Base-by-base conservation (phyloP, 768 basidiomycete species). In the Kwoniella mangroviensis region DNA sequence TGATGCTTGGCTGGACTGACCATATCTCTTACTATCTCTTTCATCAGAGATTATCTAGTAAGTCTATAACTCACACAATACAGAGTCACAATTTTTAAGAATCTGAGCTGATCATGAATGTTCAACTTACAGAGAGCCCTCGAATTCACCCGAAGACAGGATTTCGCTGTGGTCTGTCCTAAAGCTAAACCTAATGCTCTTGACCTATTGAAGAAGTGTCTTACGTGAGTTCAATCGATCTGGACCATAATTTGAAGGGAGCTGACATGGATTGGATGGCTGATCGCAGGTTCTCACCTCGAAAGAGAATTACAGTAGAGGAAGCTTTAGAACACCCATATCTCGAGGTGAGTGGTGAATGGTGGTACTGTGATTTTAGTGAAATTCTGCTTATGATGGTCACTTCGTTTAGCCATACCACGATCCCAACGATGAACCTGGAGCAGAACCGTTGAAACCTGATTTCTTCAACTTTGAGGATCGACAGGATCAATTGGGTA, bases 301-400 rank as follows among this genome's bases (percentile, higher is more conserved):
- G 89, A 79, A 88, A 91, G 79, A 87, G 96, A 17, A 91, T 98
- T 69, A 92, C 92, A 72, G 94, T 92, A 13, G 89, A 90, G 52
- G 90, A 94, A 69, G 93, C 93, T 0, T 85, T 98, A 63, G 87
- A 88, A 70, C 96, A 98, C 84, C 93, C 94, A 0, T 97, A 97
- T 82, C 86, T 96, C 26, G 88, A 89, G 85, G 92, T 81, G 43
- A 69, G 78, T 71, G 22, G 17, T 34, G 3, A 6, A 4, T 40
- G 13, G 17, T 40, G 1, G 58, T 53, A 19, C 15, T 73, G 6
- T 13, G n/a, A 40, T 9, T 56, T 40, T 2, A 45, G 21, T 6
- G 43, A 12, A 19, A 19, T 45, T 12, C 43, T 45, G 43, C 56
- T 64, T 43, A 19, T 53, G 22, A 22, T 65, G 42, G 86, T 81